Base-by-base conservation (phyloP, 2,329 filamentous ascomycete genomes). In the Botryotinia calthae region DNA sequence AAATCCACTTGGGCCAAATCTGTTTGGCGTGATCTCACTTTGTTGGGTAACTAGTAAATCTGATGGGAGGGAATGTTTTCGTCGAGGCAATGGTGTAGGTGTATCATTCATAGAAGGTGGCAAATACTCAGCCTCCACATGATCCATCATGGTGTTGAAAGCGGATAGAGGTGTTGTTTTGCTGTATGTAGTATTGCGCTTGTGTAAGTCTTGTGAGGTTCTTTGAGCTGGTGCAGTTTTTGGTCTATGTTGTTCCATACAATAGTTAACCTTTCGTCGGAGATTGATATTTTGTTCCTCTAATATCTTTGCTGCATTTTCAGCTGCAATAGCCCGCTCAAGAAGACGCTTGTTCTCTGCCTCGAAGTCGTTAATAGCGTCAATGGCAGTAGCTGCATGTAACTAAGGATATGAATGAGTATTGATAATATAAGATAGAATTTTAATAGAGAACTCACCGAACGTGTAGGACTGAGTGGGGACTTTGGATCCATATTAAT, bases 281-380 rank as follows among this genome's bases (percentile, higher is more conserved):
- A 79, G 78, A 44, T 75, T 48, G 0, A 71, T 72, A 31, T 79
- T 79, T 37, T 77, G 73, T 44, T 77, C 73, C 54, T 68, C 71
- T 4, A 80, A 71, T n/a, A 64, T 28, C 59, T 77, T 77, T 12
- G 78, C 76, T 22, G 73, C 70, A 71, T 76, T 72, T 76, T 80
- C 78, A 2, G 78, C 78, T n/a, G 74, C 74, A 28, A 72, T 25
- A n/a, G 67, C 71, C 34, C 73, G 71, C 34, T 67, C 67, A 18
- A 74, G 63, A 40, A 74, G 71, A 20, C 64, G 65, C 28, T 66
- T 54, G 25, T 70, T 73, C 48, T 70, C 71, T 16, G 66, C 67
- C 44, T 74, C 72, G 31, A 74, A 42, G 40, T 65, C 72, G 14
- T 72, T 69, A 10, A 74, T 74, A 40, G 73, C 63, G 16, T 68